phyloP scores from a whole-genome alignment of 805 yeast genomes.

The Kluyveromyces starmeri region DNA sequence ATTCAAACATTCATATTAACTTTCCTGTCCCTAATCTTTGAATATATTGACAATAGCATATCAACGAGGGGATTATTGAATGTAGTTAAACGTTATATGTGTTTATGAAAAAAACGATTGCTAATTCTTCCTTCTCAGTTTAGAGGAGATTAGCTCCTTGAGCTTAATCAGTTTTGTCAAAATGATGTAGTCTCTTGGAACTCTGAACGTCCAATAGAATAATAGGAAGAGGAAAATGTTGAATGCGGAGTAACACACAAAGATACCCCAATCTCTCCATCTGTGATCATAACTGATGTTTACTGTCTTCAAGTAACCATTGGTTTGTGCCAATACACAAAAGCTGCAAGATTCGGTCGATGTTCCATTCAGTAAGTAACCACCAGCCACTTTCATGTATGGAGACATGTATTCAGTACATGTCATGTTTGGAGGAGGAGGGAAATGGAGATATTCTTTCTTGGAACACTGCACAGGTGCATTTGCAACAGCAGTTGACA shows the following conservation, averaged over 20 bases:
- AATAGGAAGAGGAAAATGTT: conserved; percentile 34
- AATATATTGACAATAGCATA: too few species aligned
- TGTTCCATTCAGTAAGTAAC: conserved; percentile 18
- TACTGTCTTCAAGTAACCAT: conserved; percentile 38
- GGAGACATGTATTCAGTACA: conserved; percentile 19
- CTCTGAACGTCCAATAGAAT: conserved; percentile 53
- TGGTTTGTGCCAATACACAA: conserved; percentile 47
- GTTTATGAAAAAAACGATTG: too few species aligned
- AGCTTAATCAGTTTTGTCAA: neutral
- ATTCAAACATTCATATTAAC: too few species aligned
- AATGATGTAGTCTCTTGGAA: conserved; percentile 38
- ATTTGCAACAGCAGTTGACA: conserved; percentile 42
- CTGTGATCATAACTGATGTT: conserved; percentile 27
- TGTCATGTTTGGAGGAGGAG: conserved; percentile 18
- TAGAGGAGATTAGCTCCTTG: too few species aligned
- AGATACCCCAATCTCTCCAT: conserved; percentile 56
- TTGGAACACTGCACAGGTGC: conserved; percentile 35
- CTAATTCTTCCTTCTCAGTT: too few species aligned
- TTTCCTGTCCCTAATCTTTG: too few species aligned
- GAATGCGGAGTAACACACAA: conserved; percentile 39
- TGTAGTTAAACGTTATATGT: too few species aligned
- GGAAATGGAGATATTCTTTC: conserved; percentile 15
- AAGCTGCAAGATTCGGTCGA: conserved; percentile 44
- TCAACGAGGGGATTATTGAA: too few species aligned
- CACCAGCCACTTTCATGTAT: conserved; percentile 15